Evolutionary conservation across 2,329 filamentous ascomycete species (phyloP).

Genomic region (Neonectria faginata): DNA sequence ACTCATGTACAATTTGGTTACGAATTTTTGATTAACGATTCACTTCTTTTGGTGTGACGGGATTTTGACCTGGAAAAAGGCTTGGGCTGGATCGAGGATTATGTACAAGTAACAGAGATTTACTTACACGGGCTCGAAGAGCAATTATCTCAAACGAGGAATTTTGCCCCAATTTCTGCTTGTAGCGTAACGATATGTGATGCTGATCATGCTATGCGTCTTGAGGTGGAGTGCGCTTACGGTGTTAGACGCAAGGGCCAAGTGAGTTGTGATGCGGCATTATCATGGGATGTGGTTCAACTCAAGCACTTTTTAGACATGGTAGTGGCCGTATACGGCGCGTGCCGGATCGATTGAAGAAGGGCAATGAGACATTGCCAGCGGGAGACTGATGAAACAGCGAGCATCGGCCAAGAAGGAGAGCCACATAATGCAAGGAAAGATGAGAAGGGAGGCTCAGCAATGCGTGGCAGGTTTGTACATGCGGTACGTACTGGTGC

Average conservation of each 20-base stretch:
- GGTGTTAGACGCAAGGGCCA: background rate
- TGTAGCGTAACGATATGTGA: background rate
- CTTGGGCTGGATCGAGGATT: conserved; percentile 19
- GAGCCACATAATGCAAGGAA: conserved; percentile 11
- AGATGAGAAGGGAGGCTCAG: conserved; percentile 15
- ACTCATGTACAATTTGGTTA: conserved; percentile 40
- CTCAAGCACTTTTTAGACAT: background rate
- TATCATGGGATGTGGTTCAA: conserved; percentile 3
- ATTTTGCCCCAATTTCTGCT: conserved; percentile 5
- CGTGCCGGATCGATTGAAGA: conserved; percentile 10
- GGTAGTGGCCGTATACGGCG: no score
- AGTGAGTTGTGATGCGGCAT: conserved; percentile 4
- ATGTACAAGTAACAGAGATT: conserved; percentile 20
- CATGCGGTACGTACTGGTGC: background rate
- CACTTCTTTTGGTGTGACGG: conserved; percentile 26
- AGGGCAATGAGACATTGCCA: background rate
- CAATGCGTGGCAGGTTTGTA: conserved; percentile 10
- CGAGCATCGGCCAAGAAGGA: background rate
- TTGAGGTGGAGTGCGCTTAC: conserved; percentile 5
- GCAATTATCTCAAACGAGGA: conserved; percentile 21
- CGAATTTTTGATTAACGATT: conserved; percentile 26
- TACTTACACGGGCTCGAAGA: conserved; percentile 18
- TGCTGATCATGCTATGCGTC: no score
- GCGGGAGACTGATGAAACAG: background rate
- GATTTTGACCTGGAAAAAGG: conserved; percentile 28